phyloP scores from a whole-genome alignment of 2,329 filamentous ascomycete species.

The Thelonectria discophora region DNA sequence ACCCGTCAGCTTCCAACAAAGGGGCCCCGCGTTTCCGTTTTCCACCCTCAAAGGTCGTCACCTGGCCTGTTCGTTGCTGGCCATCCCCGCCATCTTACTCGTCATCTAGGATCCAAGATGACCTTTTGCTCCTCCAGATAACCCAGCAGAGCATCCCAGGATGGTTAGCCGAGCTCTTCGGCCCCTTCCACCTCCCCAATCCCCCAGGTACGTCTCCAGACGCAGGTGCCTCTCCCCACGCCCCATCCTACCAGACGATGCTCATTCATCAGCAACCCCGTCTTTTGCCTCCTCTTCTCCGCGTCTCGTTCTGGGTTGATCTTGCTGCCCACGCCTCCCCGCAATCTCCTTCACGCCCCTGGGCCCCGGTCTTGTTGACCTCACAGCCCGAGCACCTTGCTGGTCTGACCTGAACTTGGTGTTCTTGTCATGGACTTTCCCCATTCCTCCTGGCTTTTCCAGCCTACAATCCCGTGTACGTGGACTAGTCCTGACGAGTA shows the following conservation, averaged over 20 bases:
- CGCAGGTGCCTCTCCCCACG: slow-evolving; percentile 10
- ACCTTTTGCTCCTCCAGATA: neutral
- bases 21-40: slow-evolving; percentile 17
- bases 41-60: slow-evolving; percentile 1
- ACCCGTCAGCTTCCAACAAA: slow-evolving; percentile 3
- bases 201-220: slow-evolving; percentile 8
- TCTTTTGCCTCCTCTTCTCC: slow-evolving; percentile 21
- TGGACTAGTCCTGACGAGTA: neutral
- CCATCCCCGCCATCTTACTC: slow-evolving; percentile 7
- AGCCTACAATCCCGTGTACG: neutral
- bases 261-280: slow-evolving; percentile 23
- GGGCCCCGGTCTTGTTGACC: slow-evolving; percentile 17
- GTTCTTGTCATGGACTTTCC: neutral
- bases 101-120: neutral
- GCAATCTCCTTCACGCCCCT: slow-evolving; percentile 13
- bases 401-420: slow-evolving; percentile 2
- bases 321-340: slow-evolving; percentile 11
- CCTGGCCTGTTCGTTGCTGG: slow-evolving; percentile 13
- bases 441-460: neutral
- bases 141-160: slow-evolving; percentile 4
- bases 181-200: slow-evolving; percentile 4
- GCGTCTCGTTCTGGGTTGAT: slow-evolving; percentile 16
- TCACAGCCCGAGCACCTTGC: slow-evolving; percentile 7
- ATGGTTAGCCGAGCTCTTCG: slow-evolving; percentile 9
- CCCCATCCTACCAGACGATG: slow-evolving; percentile 21